Evolutionary conservation across 768 basidiomycete genomes (phyloP), one percentile per base, ranked within the genome.

Genomic region (Hygrophoropsis aurantiaca): DNA sequence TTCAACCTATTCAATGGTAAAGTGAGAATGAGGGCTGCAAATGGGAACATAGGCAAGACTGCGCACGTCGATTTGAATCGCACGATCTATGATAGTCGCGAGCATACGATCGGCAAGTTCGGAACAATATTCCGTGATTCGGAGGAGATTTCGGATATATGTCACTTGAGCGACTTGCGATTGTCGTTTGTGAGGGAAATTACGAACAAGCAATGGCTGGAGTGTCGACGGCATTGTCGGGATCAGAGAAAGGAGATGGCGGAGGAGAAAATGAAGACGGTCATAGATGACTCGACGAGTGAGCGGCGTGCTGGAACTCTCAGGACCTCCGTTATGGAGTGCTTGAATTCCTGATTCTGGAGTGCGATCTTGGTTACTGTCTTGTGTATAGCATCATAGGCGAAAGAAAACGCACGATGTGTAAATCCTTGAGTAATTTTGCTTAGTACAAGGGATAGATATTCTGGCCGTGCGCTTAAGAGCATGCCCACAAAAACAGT

Each of bases 161-260:
- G 92, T 90, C 3, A 86, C 79, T 56, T 97, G 94, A 0, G 82
- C 73, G 2, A 80, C 69, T 56, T 86, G 84, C 34, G 78, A 80
- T 60, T 95, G 92, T 24, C 94, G 81, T 64, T 98, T 97, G 63
- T 97, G 91, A 7, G 97, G 97, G 60, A 97, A 98, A 60, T 87
- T 75, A 40, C 82, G 82, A 44, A 87, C 75, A 15, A 99, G 80
- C 19, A 94, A 77, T 1, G 94, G 91, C 47, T 88, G 84, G 3
- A 99, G 74, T 2, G 93, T 87, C 2, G 88, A 85, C 1, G 93
- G 85, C 1, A 97, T 74, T 0, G 95, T 98, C 19, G 97, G 97
- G 23, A 99, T 85, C 40, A 98, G 81, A 3, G 85, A 80, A 21
- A 97, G 72, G n/a, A 98, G 74, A 58, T 93, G 87, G 10, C 78